Evolutionary conservation across 257 asterid species (phyloP).

Genomic region (Solanum pimpinellifolium): DNA sequence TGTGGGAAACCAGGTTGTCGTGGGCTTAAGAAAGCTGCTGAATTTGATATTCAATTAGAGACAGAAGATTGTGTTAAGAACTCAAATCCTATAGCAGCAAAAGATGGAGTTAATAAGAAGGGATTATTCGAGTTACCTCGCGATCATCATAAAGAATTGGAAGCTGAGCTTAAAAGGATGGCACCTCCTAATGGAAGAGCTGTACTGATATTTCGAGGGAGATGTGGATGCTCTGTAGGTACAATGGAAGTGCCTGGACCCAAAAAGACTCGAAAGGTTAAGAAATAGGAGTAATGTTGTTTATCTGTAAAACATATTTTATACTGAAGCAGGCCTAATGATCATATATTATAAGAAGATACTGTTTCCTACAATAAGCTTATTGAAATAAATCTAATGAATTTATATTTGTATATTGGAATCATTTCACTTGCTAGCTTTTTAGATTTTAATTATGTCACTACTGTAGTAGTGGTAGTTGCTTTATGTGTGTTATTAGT

Average conservation of each 20-base stretch:
- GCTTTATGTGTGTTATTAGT: not conserved
- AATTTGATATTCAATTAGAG: slow-evolving; percentile 85
- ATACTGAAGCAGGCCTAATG: not conserved
- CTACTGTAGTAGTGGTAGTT: not conserved
- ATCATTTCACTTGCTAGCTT: slow-evolving; percentile 1
- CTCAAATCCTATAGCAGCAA: slow-evolving; percentile 12
- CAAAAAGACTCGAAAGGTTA: slow-evolving; percentile 59
- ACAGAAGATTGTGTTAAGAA: slow-evolving; percentile 62
- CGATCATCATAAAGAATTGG: slow-evolving; percentile 75
- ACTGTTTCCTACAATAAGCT: slow-evolving; percentile 20
- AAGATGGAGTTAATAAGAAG: slow-evolving; percentile 27
- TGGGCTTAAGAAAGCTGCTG: slow-evolving; percentile 77
- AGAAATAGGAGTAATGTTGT: slow-evolving; percentile 31
- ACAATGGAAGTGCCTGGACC: slow-evolving; percentile 90
- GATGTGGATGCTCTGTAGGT: slow-evolving; percentile 92
- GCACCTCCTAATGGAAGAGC: slow-evolving; percentile 95
- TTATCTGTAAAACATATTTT: not conserved
- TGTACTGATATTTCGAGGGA: slow-evolving; percentile 65
- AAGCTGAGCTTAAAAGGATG: slow-evolving; percentile 92
- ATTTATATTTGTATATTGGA: slow-evolving; percentile 4
- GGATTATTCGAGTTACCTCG: slow-evolving; percentile 72
- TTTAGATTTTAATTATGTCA: not conserved
- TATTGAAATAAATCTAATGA: not conserved
- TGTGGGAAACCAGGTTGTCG: slow-evolving; percentile 75
- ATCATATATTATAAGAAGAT: not conserved